Evolutionary conservation across 139 green algal species (phyloP).

Genomic region (Chlamydomonas incerta): DNA sequence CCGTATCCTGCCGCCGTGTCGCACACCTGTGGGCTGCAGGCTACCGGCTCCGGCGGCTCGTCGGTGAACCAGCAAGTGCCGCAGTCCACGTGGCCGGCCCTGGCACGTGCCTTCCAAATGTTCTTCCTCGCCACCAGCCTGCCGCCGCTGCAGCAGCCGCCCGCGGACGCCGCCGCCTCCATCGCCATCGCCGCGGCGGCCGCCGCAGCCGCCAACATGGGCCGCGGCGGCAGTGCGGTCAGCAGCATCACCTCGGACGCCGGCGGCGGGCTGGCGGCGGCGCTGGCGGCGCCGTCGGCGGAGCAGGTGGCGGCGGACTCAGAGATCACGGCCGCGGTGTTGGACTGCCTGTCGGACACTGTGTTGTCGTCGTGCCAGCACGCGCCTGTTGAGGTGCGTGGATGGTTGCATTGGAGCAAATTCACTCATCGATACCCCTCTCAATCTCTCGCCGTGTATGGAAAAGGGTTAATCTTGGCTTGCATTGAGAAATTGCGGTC

Average conservation of each 20-base stretch:
- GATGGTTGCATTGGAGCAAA: no score
- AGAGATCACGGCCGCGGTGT: conserved; percentile 73
- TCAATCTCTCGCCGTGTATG: no score
- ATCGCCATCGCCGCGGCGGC: background rate
- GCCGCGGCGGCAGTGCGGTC: background rate
- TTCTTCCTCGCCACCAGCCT: conserved; percentile 69
- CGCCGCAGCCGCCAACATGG: background rate
- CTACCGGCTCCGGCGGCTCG: background rate
- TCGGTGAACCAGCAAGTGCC: background rate
- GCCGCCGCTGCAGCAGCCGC: conserved; percentile 30
- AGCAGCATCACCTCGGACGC: background rate
- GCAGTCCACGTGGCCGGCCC: conserved; percentile 55
- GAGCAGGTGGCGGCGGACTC: conserved; percentile 42
- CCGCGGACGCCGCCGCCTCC: background rate
- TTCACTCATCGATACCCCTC: no score
- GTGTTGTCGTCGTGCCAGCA: conserved; percentile 72
- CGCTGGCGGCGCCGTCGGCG: background rate
- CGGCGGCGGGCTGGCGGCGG: background rate
- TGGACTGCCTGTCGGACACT: conserved; percentile 82
- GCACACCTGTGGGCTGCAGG: no score
- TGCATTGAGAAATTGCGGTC: no score
- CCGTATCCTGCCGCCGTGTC: no score
- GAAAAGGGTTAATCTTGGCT: no score
- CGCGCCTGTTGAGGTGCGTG: conserved; percentile 55
- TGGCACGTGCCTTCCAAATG: conserved; percentile 68